Evolutionary conservation across 305 asterid genomes (phyloP).

Genomic region (Lippia alba): DNA sequence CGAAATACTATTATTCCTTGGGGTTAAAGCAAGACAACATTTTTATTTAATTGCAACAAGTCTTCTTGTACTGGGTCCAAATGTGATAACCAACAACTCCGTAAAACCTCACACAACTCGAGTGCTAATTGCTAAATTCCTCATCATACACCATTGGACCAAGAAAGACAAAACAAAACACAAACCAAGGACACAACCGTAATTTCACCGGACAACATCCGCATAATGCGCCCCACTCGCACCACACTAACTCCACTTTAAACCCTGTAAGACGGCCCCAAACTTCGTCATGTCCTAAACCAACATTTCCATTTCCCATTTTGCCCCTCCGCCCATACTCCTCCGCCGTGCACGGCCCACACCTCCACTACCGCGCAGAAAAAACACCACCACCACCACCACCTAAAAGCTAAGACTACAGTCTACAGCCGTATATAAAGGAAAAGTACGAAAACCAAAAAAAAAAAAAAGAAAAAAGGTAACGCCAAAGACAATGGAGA

Average conservation of each 20-base stretch:
- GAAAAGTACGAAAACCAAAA: too few relatives aligned
- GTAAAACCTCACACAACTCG: too few relatives aligned
- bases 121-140: too few relatives aligned
- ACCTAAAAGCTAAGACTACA: background rate
- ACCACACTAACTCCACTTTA: background rate
- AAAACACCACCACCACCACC: background rate
- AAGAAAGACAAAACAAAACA: too few relatives aligned
- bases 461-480: slow-evolving; percentile 16
- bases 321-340: slow-evolving; percentile 23
- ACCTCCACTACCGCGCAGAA: background rate
- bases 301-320: slow-evolving; percentile 19
- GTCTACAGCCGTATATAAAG: background rate
- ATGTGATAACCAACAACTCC: too few relatives aligned
- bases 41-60: too few relatives aligned
- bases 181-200: slow-evolving; percentile 26
- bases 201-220: slow-evolving; percentile 16
- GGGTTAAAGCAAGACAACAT: too few relatives aligned
- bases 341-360: slow-evolving; percentile 8
- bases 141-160: too few relatives aligned
- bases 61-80: too few relatives aligned
- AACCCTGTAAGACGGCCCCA: slow-evolving; percentile 30
- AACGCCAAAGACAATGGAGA: slow-evolving; percentile 52
- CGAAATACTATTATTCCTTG: too few relatives aligned
- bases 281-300: slow-evolving; percentile 28
- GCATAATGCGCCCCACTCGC: slow-evolving; percentile 16